Evolutionary conservation across 768 basidiomycete species (phyloP).

Genomic region (Pisolithus sp.): DNA sequence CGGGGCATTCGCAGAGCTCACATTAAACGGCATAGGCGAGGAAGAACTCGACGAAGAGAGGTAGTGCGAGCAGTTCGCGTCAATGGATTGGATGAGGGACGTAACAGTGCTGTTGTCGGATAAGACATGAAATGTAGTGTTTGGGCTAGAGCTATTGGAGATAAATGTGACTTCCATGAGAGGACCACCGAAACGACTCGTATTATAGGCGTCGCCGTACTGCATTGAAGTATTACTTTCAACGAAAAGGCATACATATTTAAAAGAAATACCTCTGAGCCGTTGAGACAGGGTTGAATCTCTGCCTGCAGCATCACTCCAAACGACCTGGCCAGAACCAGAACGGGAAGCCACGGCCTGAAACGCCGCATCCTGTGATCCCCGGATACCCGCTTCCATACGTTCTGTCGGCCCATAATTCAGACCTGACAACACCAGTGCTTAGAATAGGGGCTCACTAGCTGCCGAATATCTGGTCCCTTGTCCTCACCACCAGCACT

Average conservation of each 20-base stretch:
- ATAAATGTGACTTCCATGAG: constrained; percentile 33
- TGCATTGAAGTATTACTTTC: constrained; percentile 18
- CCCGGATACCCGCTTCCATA: constrained; percentile 67
- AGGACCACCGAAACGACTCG: constrained; percentile 45
- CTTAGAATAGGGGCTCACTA: constrained; percentile 26
- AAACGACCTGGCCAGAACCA: constrained; percentile 61
- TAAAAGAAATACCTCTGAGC: constrained; percentile 33
- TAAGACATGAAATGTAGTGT: constrained; percentile 39
- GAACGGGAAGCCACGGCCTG: constrained; percentile 52
- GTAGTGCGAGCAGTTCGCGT: constrained; percentile 36
- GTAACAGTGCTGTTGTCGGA: constrained; percentile 43
- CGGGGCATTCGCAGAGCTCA: constrained; percentile 20
- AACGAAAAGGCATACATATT: neutral
- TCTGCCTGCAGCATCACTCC: constrained; percentile 30
- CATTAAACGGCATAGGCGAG: constrained; percentile 27
- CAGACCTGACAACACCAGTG: neutral
- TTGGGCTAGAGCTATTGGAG: constrained; percentile 28
- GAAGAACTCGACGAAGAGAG: constrained; percentile 30
- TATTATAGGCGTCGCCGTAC: constrained; percentile 42
- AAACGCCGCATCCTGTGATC: constrained; percentile 36
- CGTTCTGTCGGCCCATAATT: constrained; percentile 24
- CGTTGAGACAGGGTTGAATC: constrained; percentile 29
- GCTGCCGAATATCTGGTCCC: constrained; percentile 39
- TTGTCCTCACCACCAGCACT: constrained; percentile 44
- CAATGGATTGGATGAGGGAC: constrained; percentile 38